Evolutionary conservation across 345 rosid species (phyloP).

Genomic region (Balakata baccata): DNA sequence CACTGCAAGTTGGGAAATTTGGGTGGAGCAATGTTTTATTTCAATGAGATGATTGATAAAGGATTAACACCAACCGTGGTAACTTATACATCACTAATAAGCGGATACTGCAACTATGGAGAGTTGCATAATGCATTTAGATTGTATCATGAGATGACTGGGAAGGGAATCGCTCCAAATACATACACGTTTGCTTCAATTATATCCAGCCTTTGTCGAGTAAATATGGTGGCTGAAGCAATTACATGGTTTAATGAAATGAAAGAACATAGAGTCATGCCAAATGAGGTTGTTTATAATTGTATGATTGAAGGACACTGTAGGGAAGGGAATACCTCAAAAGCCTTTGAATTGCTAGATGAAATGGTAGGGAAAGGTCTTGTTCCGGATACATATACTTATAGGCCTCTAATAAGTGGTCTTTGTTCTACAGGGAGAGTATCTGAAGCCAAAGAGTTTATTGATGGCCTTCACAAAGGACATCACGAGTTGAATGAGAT

Average conservation of each 20-base stretch:
- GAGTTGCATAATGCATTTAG: constrained; percentile 54
- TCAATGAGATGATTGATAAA: constrained; percentile 51
- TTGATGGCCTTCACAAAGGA: constrained; percentile 58
- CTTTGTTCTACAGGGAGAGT: constrained; percentile 66
- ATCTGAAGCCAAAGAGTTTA: constrained; percentile 65
- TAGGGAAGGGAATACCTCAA: constrained; percentile 46
- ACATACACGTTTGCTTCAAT: constrained; percentile 65
- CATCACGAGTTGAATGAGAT: constrained; percentile 65
- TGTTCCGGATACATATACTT: constrained; percentile 77
- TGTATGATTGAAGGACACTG: constrained; percentile 78
- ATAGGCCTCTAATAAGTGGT: constrained; percentile 69
- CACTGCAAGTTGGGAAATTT: constrained; percentile 69
- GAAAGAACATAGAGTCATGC: constrained; percentile 50
- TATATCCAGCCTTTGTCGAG: constrained; percentile 63
- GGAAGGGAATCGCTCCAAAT: constrained; percentile 67
- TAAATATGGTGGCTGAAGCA: constrained; percentile 56
- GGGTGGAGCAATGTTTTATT: constrained; percentile 47
- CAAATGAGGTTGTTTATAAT: constrained; percentile 80
- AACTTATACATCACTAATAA: constrained; percentile 68
- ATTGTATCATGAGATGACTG: constrained; percentile 79
- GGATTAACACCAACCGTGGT: constrained; percentile 68
- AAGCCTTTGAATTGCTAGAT: constrained; percentile 57
- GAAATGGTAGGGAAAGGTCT: constrained; percentile 74
- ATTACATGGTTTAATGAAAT: constrained; percentile 55
- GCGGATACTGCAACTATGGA: constrained; percentile 71